Percentiles rank a stretch among this genome's conserved stretches.
Evolutionary conservation across 2,329 filamentous ascomycete genomes (phyloP).

Genomic region (Paracoccidioides lutzii): DNA sequence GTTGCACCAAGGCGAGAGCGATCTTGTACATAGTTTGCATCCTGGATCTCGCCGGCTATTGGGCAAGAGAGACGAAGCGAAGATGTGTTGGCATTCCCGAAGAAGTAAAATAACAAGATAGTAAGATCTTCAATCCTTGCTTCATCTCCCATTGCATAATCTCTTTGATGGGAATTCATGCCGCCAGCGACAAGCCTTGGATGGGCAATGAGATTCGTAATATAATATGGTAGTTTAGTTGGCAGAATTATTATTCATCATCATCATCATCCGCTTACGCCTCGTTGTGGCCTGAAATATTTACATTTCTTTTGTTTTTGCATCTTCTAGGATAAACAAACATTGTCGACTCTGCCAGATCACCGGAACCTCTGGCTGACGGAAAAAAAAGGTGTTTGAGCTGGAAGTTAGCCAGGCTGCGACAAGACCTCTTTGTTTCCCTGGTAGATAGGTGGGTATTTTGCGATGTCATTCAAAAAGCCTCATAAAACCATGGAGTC

Average conservation of each 20-base stretch:
- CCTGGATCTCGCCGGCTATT: background rate
- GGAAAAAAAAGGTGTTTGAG: too few relatives aligned
- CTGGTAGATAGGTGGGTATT: too few relatives aligned
- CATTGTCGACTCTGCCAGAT: background rate
- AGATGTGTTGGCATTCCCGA: background rate
- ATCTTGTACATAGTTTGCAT: background rate
- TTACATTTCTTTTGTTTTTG: background rate
- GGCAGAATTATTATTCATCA: too few relatives aligned
- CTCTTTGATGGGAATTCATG: background rate
- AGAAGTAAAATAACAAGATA: background rate
- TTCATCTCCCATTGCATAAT: background rate
- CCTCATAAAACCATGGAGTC: too few relatives aligned
- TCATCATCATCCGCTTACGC: background rate
- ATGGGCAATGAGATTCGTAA: background rate
- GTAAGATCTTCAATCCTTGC: background rate
- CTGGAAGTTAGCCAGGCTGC: too few relatives aligned
- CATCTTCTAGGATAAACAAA: background rate
- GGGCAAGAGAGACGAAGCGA: background rate
- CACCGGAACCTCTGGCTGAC: background rate
- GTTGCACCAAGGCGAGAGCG: background rate
- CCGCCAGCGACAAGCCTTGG: background rate
- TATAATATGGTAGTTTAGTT: background rate
- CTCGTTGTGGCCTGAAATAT: background rate
- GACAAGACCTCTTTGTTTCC: too few relatives aligned
- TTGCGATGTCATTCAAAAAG: too few relatives aligned